Evolutionary conservation across 2,329 filamentous ascomycete genomes (phyloP), one percentile per base, ranked within the genome.

Genomic region (Fusarium torreyae): DNA sequence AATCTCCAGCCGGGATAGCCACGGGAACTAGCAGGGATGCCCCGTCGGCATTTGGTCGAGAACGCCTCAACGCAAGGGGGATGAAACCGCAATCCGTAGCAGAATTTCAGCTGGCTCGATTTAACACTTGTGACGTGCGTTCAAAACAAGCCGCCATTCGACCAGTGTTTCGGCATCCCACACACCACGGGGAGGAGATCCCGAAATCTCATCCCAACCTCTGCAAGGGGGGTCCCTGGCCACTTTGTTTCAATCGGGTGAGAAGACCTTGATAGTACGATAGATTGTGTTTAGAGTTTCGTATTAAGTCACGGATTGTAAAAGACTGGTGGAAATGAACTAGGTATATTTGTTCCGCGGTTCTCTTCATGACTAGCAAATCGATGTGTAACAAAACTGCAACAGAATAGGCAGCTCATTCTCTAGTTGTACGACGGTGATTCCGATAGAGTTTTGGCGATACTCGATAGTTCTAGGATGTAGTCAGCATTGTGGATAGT

Each of bases 11-110:
- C 20, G 43, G 38, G 42, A 36, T 36, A 24, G 31, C 53, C n/a
- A 49, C 62, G 53, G 62, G 61, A 65, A 54, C 62, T 66, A 66
- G 62, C 61, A 65, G 40, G 61, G 62, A 46, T 44, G n/a, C 44
- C 42, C 8, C 36, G 40, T 49, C 31, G 7, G 13, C 15, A 48
- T 10, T 36, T 24, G 46, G 53, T 43, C 46, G 48, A 45, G 53
- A 58, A 44, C 24, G 18, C 17, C 20, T 20, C n/a, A 34, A 22
- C 14, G 45, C 46, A 61, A 54, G 34, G 42, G 22, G 43, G 20
- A 44, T 44, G 62, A 66, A 66, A 65, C 62, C 24, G 13, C 45
- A 20, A 39, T 10, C 31, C 10, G 28, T 42, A n/a, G 38, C 20
- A 28, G 14, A 14, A 40, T 39, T 48, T 38, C 36, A 48, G 20